These are phyloP conservation scores for Coprinopsis sp. DNA, from an alignment of 768 basidiomycete genomes.

Conservation along the genomic window DNA sequence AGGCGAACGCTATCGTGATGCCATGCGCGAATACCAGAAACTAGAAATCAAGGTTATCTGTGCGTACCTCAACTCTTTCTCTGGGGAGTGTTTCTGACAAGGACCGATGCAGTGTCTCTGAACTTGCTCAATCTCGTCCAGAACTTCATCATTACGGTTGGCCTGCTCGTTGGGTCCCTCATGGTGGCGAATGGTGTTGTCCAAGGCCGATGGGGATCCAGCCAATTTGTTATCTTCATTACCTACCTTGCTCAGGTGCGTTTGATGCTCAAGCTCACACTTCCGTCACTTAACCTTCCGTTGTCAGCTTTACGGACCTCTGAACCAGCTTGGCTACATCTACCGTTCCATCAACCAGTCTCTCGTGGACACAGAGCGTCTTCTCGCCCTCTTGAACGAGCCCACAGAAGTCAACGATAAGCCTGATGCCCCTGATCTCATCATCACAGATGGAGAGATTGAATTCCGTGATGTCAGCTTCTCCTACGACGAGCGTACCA, in stretches of 20 bases:
- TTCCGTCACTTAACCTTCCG: background rate
- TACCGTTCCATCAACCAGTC: slow-evolving; percentile 76
- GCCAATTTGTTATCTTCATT: slow-evolving; percentile 75
- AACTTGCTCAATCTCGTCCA: slow-evolving; percentile 75
- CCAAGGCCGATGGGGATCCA: slow-evolving; percentile 43
- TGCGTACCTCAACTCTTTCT: slow-evolving; percentile 28
- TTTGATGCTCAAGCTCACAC: background rate
- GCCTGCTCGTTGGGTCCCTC: slow-evolving; percentile 76
- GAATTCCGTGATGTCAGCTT: slow-evolving; percentile 90
- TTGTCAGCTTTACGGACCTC: slow-evolving; percentile 59
- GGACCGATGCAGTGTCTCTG: slow-evolving; percentile 46
- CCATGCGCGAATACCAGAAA: slow-evolving; percentile 68
- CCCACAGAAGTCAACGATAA: slow-evolving; percentile 81
- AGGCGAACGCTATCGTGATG: slow-evolving; percentile 61
- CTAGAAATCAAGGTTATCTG: slow-evolving; percentile 72
- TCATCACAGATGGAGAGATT: slow-evolving; percentile 71
- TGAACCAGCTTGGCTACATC: slow-evolving; percentile 74
- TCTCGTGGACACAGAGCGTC: slow-evolving; percentile 77
- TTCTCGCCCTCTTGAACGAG: slow-evolving; percentile 77
- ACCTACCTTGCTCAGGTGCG: slow-evolving; percentile 72
- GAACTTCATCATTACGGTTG: slow-evolving; percentile 76
- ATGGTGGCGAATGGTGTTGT: slow-evolving; percentile 73
- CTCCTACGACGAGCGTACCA: slow-evolving; percentile 71
- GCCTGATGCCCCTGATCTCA: slow-evolving; percentile 67
- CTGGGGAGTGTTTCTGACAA: slow-evolving; percentile 6